Evolutionary conservation across 1,139 yeast species (phyloP), one percentile per base, ranked within the genome.

Genomic region (Candida sanyaensis): DNA sequence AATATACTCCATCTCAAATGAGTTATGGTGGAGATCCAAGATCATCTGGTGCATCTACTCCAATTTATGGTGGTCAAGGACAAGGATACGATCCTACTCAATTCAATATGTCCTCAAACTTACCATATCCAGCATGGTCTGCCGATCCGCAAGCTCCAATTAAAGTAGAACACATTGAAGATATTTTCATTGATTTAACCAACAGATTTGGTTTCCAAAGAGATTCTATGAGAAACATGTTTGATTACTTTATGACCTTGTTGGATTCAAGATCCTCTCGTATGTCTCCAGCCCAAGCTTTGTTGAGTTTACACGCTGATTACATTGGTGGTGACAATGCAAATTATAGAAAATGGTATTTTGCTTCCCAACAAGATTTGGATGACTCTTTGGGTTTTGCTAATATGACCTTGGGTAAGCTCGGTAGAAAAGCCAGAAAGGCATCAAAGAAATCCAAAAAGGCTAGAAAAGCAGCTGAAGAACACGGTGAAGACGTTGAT

Each of bases 151-250:
- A 88, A 67, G 88, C 84, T 53, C 98, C 96, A 57, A 69, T 75
- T 52, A 75, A 75, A 56, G 83, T 89, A 58, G 96, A 90, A 65
- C 96, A 90, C 68, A 90, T 95, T 61, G 95, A 88, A 71, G 96
- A 88, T 64, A 85, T 93, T 48, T 93, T 93, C 68, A 86, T 88
- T 62, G 96, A 92, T 65, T 77, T 95, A 65, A 78, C 96, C 51
- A 86, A 87, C 71, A 87, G 88, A 69, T 91, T 95, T 70, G 99
- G 99, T 54, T 95, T 95, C 81, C 99, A 95, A 77, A 83, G 96
- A 70, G 98, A 92, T 65, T 89, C 97, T 27, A 90, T 90, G 93
- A 84, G 96, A 73, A 95, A 95, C 72, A 88, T 92, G 89, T 93
- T 85, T 71, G 88, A 84, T 54, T 83, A 81, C 58, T 66, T 85